phyloP scores from a whole-genome alignment of 306 rosid species.

The Vicia faba region DNA sequence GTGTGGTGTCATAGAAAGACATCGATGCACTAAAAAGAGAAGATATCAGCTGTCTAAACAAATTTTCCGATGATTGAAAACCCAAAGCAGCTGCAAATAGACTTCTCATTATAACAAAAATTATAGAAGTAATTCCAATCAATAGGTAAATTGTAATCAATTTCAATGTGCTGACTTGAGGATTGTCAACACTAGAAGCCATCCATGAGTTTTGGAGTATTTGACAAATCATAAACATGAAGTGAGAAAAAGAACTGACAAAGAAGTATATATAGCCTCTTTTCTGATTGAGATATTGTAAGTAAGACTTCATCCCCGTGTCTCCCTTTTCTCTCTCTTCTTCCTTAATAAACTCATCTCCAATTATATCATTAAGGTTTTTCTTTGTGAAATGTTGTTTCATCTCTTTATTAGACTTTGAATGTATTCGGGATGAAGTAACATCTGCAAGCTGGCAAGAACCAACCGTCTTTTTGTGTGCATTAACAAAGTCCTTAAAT shows the following conservation, averaged over 20 bases:
- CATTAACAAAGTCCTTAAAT: conserved; percentile 58
- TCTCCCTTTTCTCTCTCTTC: conserved; percentile 50
- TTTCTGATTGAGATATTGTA: conserved; percentile 52
- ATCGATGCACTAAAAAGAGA: conserved; percentile 62
- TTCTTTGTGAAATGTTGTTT: conserved; percentile 12
- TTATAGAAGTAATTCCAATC: conserved; percentile 32
- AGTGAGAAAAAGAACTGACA: conserved; percentile 22
- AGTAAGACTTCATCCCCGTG: conserved; percentile 51
- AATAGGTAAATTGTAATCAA: conserved; percentile 42
- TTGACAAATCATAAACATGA: conserved; percentile 40
- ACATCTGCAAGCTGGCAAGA: conserved; percentile 14
- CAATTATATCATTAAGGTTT: neutral
- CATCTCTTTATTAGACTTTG: conserved; percentile 31
- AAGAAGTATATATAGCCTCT: conserved; percentile 44
- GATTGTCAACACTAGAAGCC: conserved; percentile 49
- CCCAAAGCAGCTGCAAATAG: conserved; percentile 35
- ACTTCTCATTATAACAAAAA: conserved; percentile 38
- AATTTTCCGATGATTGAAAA: conserved; percentile 43
- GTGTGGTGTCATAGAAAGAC: conserved; percentile 65
- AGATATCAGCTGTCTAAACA: conserved; percentile 41
- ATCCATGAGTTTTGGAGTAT: conserved; percentile 54
- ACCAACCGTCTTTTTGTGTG: conserved; percentile 51
- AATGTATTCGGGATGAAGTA: conserved; percentile 6
- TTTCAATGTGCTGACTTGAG: conserved; percentile 27
- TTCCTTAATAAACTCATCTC: conserved; percentile 32